Conservation (phyloP, 164 flowering plant species). For the Umbilicus rupestris region DNA sequence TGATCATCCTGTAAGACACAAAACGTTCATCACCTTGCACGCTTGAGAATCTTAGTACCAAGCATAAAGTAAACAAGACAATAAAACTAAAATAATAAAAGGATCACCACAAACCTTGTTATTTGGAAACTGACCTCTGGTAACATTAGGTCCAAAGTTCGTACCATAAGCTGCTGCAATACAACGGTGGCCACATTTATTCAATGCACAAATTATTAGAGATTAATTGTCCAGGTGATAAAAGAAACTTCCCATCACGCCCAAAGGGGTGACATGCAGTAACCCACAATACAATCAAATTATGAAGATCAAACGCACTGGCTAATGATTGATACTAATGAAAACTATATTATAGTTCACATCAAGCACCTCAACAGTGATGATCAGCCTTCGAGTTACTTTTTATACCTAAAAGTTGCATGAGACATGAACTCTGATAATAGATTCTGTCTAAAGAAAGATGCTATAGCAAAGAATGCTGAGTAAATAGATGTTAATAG, state of each 20-base stretch:
- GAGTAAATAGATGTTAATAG: no score
- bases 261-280: neutral
- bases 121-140: constrained; percentile 50
- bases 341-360: neutral
- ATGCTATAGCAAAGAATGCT: no score
- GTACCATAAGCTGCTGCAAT: constrained; percentile 31
- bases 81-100: neutral
- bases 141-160: constrained; percentile 55
- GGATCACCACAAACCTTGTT: constrained; percentile 47
- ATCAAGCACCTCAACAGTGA: neutral
- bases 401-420: no score
- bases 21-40: neutral
- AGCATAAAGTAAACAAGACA: neutral
- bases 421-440: no score
- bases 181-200: constrained; percentile 16
- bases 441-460: no score
- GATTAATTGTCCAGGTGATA: neutral
- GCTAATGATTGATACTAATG: neutral
- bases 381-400: no score
- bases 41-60: neutral
- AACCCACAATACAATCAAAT: neutral
- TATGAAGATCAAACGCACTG: neutral
- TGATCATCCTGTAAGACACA: constrained; percentile 62
- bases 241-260: neutral
- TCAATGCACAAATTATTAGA: neutral